Conservation (phyloP, 148 eudicot species). For the Chenopodium formosanum region DNA sequence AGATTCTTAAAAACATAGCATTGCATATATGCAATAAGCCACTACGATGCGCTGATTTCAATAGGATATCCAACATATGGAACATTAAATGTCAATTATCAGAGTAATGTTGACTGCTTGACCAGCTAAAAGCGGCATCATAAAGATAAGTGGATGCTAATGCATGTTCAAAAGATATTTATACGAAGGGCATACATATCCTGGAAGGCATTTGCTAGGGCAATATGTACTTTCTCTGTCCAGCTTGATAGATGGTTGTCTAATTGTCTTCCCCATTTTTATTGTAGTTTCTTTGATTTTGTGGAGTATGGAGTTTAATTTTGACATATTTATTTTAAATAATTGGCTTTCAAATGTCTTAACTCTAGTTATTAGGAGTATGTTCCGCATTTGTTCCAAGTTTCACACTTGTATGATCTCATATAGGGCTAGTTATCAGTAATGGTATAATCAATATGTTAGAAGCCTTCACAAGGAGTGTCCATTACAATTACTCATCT, state of each 20-base stretch:
- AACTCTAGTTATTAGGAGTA: neutral
- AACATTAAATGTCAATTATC: neutral
- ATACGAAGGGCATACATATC: neutral
- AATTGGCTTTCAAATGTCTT: neutral
- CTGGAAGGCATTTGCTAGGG: neutral
- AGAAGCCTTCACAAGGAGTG: neutral
- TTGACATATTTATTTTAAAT: neutral
- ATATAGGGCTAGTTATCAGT: neutral
- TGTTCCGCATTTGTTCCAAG: neutral
- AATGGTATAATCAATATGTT: neutral
- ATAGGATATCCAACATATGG: neutral
- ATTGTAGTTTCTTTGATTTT: neutral
- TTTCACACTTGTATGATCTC: neutral
- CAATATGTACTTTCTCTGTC: too few relatives aligned
- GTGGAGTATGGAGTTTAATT: neutral
- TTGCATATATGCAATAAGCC: neutral
- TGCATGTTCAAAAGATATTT: neutral
- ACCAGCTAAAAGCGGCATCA: constrained; percentile 7
- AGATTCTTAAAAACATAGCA: neutral
- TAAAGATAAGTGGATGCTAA: neutral
- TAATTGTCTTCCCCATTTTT: too few relatives aligned
- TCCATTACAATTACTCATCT: neutral
- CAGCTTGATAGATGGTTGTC: too few relatives aligned
- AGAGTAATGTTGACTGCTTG: neutral
- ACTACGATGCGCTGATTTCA: neutral